Evolutionary conservation across 805 yeast genomes (phyloP), one percentile per base, ranked within the genome.

Genomic region (Saccharomycopsis olivae): DNA sequence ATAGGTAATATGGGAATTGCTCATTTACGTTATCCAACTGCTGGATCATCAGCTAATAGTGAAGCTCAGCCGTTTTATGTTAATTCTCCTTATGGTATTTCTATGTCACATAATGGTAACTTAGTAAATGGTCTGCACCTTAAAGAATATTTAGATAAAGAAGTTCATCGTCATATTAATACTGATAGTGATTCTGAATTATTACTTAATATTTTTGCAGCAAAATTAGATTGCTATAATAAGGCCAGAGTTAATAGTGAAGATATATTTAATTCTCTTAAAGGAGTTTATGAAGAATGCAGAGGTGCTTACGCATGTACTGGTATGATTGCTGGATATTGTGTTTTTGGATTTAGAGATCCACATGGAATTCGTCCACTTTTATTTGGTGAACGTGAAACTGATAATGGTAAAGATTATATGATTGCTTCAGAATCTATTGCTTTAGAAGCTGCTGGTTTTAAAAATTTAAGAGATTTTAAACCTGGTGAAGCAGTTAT

Each of bases 1-100:
- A 79, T 80, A 36, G 98, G 98, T 15, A 82, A 83, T 55, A 84
- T 89, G 89, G 98, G 98, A 47, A 75, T 92, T 50, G 89, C 88
- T 24, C 98, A 92, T 58, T 63, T 92, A 55, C 74, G 98, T 51
- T 92, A 92, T 57, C 98, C 98, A 39, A 92, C 98, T 18, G 97
- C 97, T 29, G 98, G 98, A 15, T 81, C 95, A 3, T 75, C 85
- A 50, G 89, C 97, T 34, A 89, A 87, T 47, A 78, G 94, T 43
- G 98, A 92, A 64, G 98, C 98, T 3, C 98, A 92, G 65, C 98
- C 98, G 4, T 92, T 92, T 56, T 92, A 92, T 56, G 98, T 92
- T 49, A 92, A 92, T 65, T 77, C 95, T 33, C 98, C 98, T 2
- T 92, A 87, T 55, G 98, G 98, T 43, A 80, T 92, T 47, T 73